phyloP scores from a whole-genome alignment of 495 filamentous ascomycete genomes.

The Penicillium coprophilum region DNA sequence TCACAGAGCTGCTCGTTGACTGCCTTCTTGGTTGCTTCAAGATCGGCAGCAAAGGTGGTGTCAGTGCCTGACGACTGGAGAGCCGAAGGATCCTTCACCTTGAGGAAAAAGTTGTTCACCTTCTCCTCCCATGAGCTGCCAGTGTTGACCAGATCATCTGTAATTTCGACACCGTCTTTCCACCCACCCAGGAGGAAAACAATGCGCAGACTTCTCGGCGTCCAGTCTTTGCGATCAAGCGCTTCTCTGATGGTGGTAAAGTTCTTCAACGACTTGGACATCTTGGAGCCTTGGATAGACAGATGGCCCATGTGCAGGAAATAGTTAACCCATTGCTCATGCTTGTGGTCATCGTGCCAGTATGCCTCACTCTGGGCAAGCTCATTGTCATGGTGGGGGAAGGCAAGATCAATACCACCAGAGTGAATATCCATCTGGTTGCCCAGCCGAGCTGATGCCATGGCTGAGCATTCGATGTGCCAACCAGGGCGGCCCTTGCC shows the following conservation, averaged over 20 bases:
- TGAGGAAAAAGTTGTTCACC: conserved; percentile 89
- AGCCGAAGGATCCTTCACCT: conserved; percentile 49
- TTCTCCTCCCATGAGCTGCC: conserved; percentile 78
- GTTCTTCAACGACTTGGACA: conserved; percentile 95
- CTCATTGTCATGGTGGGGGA: conserved; percentile 97
- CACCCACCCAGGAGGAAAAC: conserved; percentile 86
- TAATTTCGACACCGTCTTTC: conserved; percentile 91
- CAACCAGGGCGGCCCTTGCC: conserved; percentile 86
- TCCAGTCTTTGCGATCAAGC: conserved; percentile 72
- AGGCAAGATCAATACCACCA: conserved; percentile 88
- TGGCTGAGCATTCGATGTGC: conserved; percentile 98
- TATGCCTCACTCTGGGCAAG: conserved; percentile 93
- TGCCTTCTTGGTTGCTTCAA: conserved; percentile 64
- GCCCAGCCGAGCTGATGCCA: conserved; percentile 86
- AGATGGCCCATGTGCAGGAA: conserved; percentile 97
- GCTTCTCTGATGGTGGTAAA: conserved; percentile 94
- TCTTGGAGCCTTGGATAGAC: conserved; percentile 86
- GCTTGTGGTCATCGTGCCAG: conserved; percentile 46
- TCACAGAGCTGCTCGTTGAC: conserved; percentile 71
- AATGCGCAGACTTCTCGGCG: conserved; percentile 75
- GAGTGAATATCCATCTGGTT: conserved; percentile 87
- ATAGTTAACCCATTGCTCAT: conserved; percentile 88
- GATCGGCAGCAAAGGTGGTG: conserved; percentile 35
- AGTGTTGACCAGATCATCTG: conserved; percentile 70
- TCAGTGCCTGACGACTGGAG: conserved; percentile 41